Base-by-base conservation (phyloP, 2,329 filamentous ascomycete genomes). In the Fusarium chlamydosporum region DNA sequence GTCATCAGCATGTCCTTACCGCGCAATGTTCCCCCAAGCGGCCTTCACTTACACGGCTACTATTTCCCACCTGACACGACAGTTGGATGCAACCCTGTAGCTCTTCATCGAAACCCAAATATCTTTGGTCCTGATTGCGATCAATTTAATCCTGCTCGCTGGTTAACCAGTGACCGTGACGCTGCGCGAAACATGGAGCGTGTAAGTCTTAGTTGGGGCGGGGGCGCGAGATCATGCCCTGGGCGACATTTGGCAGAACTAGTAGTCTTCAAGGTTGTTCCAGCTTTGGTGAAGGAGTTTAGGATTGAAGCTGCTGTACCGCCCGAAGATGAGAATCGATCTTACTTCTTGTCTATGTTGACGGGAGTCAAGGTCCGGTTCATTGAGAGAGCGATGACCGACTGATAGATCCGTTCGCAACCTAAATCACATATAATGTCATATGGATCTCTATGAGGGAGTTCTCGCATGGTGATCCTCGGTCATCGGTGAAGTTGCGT, bases 341-440 rank as follows among this genome's bases (percentile, higher is more conserved):
- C 81, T 10, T 86, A 86, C 56, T 87, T 86, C 56, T 74, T 87
- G 74, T 84, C 83, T 1, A 85, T 86, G 81, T 63, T 85, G 68
- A 83, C 81, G 0, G 84, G 83, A 0, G 81, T 83, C 4, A 82
- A 75, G 65, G 83, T 72, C 1, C 75, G 77, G 1, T 86, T 86
- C 35, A 26, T 75, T 10, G 60, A 56, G 11, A 56, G 66, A 46
- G 27, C 50, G 9, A 6, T 6, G 12, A 13, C 20, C 6, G 4
- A 23, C 4, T 29, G 23, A 50, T 6, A 12, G 6, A 9, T 11
- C 33, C 7, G 20, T 15, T 15, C 8, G 10, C 27, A 13, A 6
- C 16, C 10, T 2, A 11, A 5, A 8, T 9, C 8, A 1, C 3
- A 7, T 1, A 15, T 29, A 11, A 7, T 18, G 2, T 12, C 13